Base-by-base conservation (phyloP, 1,284 basidiomycete genomes). In the Cystobasidiaceae sp. region DNA sequence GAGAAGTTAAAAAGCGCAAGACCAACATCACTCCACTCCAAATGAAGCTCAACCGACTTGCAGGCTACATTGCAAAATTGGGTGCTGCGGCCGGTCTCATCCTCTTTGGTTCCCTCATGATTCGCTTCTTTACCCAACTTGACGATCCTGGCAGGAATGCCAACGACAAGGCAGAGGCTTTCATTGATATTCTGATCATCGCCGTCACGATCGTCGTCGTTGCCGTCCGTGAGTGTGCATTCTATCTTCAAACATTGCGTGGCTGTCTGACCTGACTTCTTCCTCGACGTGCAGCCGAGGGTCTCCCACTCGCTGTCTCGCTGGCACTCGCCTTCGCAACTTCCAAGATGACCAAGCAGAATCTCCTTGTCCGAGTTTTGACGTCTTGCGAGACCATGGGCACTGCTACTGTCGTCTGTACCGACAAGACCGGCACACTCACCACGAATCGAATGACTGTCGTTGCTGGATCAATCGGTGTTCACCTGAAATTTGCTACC, bases 341-440 rank as follows among this genome's bases (percentile, higher is more conserved):
- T 49, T 93, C 90, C 75, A 86, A 93, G 28, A 98, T 98, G 94
- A 91, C 93, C 19, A 84, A 87, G 74, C 89, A 93, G 77, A 94
- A 94, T 68, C 81, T 98, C 0, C 85, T 98, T 50, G 94, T 98
- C 19, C 91, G 94, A 69, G 88, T 97, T 2, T 84, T 98, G 34
- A 89, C 91, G 13, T 92, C 91, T 27, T 98, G 94, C 78, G 94
- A 97, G 81, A 97, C 91, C 6, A 98, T 97, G 93, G 94, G 90
- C 33, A 97, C 97, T 75, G 90, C 93, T 13, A 94, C 88, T 23
- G 93, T 97, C 68, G 84, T 97, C 28, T 97, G 93, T 79, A 97
- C 93, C 21, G 92, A 96, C 81, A 97, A 97, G 73, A 72, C 73
- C 55, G 78, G 81, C 68, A 82, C 92, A 6, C 85, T 79, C 30